Base-by-base conservation (phyloP, 2,329 filamentous ascomycete genomes). In the Aspergillus ochraceus region DNA sequence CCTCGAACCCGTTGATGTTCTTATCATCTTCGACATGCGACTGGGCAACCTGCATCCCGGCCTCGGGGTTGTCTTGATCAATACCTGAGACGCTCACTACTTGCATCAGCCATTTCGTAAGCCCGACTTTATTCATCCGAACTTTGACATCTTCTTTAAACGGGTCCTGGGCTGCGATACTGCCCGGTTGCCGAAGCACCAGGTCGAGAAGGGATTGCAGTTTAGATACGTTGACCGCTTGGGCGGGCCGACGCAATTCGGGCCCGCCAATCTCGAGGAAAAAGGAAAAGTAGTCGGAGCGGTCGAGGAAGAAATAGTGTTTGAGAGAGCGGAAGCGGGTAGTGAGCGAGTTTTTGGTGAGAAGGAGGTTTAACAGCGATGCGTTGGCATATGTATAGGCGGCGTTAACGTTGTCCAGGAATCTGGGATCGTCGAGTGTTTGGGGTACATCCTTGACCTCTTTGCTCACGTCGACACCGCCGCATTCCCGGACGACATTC, bases 111-210 rank as follows among this genome's bases (percentile, higher is more conserved):
- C 92, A 96, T 71, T 96, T 96, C 12, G 92, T 96, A 50, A 99
- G 85, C 6, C 92, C 91, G 45, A 94, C 88, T 68, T 97, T 92
- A 74, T 97, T 97, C 90, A 98, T 97, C 70, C 93, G 89, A 22
- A 99, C 92, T 76, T 96, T 96, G 75, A 99, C 91, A 72, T 99
- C 94, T 77, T 99, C 95, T 73, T 98, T 99, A 83, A 96, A 99
- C 0, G 94, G 92, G 73, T 99, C 95, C 59, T 96, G 85, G 0
- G 93, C 92, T 14, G 96, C 94, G 52, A 97, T 90, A 69, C 90
- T 97, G 47, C 95, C 95, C 2, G 95, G 92, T 70, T 99, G 95
- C n/a, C 95, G 91, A 53, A 99, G 84, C 0, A 97, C 94, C 26
- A 98, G 85, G 74, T 99, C 95, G n/a, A 99, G 86, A 29, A 99